Evolutionary conservation across 2,329 filamentous ascomycete genomes (phyloP).

Genomic region (Arthrobotrys musiformis): DNA sequence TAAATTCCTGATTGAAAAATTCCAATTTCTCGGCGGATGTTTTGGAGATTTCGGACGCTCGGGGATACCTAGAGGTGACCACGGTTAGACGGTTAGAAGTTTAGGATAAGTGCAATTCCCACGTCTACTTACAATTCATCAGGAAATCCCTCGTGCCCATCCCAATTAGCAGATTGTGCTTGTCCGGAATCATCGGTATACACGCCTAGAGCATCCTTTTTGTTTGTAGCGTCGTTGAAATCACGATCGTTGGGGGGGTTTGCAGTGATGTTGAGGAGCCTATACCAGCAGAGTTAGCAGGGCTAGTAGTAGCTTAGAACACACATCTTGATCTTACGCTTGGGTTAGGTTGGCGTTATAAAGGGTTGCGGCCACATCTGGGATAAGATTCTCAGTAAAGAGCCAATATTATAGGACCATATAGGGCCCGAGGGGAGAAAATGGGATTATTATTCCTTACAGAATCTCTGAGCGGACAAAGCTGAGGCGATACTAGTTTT

Average conservation of each 20-base stretch:
- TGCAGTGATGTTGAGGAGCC: constrained; percentile 46
- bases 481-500: constrained; percentile 28
- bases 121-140: constrained; percentile 24
- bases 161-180: constrained; percentile 50
- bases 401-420: not conserved
- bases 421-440: not conserved
- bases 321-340: constrained; percentile 14
- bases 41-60: constrained; percentile 33
- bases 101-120: not conserved
- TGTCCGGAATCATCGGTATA: constrained; percentile 29
- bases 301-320: not conserved
- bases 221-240: constrained; percentile 28
- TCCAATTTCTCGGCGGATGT: constrained; percentile 31
- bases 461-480: constrained; percentile 48
- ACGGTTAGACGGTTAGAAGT: not conserved
- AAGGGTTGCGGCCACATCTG: constrained; percentile 50
- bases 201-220: constrained; percentile 28
- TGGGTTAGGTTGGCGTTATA: constrained; percentile 49
- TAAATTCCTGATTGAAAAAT: constrained; percentile 59
- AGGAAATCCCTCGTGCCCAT: constrained; percentile 40
- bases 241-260: constrained; percentile 26
- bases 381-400: not conserved
- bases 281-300: not conserved
- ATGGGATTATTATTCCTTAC: constrained; percentile 5
- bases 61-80: constrained; percentile 18